phyloP scores from a whole-genome alignment of 805 yeast species.

The Ogataea trehalophila region DNA sequence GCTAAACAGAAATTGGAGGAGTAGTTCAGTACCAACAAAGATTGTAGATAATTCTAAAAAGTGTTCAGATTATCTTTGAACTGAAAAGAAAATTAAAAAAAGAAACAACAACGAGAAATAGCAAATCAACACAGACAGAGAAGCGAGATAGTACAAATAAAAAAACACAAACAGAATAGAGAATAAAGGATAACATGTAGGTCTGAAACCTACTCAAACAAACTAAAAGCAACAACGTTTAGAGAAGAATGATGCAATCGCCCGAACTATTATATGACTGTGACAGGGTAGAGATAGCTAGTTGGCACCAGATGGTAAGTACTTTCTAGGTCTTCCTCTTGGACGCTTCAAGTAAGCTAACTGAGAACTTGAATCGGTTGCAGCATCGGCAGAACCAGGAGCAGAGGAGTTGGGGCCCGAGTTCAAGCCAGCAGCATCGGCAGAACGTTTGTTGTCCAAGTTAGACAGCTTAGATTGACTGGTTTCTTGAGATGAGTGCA shows the following conservation, averaged over 20 bases:
- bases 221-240: background rate
- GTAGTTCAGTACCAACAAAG: too few relatives aligned
- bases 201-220: too few relatives aligned
- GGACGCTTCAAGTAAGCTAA: slow-evolving; percentile 19
- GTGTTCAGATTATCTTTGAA: too few relatives aligned
- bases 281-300: background rate
- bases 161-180: background rate
- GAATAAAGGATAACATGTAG: background rate
- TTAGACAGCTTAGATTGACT: too few relatives aligned
- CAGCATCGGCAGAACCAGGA: slow-evolving; percentile 3
- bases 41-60: too few relatives aligned
- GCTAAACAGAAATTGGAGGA: too few relatives aligned
- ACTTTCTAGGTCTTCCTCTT: slow-evolving; percentile 24
- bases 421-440: background rate
- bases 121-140: background rate
- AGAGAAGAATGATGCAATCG: background rate
- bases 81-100: too few relatives aligned
- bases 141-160: background rate
- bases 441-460: background rate
- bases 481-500: background rate
- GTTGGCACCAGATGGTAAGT: slow-evolving; percentile 3
- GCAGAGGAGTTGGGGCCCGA: background rate
- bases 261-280: too few relatives aligned
- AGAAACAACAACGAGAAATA: background rate
- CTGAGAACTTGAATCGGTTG: background rate